Conservation (phyloP, 1,284 basidiomycete species). For the Trichosporon faecale region DNA sequence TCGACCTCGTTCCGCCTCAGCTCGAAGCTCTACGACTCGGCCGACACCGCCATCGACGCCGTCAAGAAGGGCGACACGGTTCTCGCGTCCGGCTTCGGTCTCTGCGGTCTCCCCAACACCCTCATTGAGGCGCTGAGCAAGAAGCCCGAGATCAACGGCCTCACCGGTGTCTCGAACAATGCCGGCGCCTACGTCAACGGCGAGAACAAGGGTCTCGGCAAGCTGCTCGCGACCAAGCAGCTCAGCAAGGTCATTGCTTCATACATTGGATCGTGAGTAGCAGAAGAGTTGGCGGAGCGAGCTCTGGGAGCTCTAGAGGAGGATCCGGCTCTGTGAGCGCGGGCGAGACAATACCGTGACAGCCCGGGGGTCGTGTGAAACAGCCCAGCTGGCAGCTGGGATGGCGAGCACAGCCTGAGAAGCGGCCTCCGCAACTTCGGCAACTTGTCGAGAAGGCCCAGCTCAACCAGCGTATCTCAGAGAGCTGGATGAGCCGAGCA, state of each 20-base stretch:
- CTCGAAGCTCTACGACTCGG: slow-evolving; percentile 70
- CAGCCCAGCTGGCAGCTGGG: no score
- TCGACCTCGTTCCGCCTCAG: slow-evolving; percentile 11
- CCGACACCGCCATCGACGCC: slow-evolving; percentile 75
- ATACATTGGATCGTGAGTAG: slow-evolving; percentile 64
- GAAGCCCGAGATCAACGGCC: slow-evolving; percentile 64
- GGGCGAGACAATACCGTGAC: no score
- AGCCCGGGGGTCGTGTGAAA: no score
- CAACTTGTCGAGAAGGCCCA: no score
- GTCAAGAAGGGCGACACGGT: slow-evolving; percentile 74
- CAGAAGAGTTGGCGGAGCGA: no score
- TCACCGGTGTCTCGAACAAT: slow-evolving; percentile 88
- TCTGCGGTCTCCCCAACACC: slow-evolving; percentile 62
- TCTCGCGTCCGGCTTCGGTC: slow-evolving; percentile 64
- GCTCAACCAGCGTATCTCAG: no score
- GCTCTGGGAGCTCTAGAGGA: no score
- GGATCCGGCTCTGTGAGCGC: no score
- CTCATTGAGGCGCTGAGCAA: slow-evolving; percentile 72
- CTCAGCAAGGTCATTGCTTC: slow-evolving; percentile 80
- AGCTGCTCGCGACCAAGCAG: slow-evolving; percentile 67
- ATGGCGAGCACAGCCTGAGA: no score
- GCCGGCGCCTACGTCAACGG: slow-evolving; percentile 58
- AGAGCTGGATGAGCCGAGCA: no score
- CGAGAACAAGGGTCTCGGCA: slow-evolving; percentile 55
- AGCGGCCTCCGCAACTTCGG: no score